A percentile compares a stretch with the other conserved stretches of the same genome.
Evolutionary conservation across 768 basidiomycete genomes (phyloP).

Genomic region (Suillus fuscotomentosus): DNA sequence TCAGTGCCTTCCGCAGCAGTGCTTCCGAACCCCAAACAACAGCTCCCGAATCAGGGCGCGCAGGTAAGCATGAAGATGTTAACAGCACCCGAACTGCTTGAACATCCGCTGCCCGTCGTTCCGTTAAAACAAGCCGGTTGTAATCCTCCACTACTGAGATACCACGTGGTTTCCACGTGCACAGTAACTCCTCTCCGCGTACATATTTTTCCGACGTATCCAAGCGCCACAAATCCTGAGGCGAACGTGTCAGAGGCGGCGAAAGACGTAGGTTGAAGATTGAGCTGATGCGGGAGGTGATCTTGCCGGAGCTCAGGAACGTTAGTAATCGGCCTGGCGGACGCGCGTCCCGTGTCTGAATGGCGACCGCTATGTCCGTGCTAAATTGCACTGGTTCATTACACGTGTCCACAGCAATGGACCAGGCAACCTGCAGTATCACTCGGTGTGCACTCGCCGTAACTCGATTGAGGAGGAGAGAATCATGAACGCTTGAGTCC

Average conservation of each 20-base stretch:
- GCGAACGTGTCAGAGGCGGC: conserved; percentile 82
- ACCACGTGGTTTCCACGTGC: conserved; percentile 84
- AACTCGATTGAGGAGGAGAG: conserved; percentile 79
- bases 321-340: conserved; percentile 76
- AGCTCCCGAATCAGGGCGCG: conserved; percentile 50
- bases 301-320: conserved; percentile 76
- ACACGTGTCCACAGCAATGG: conserved; percentile 80
- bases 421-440: conserved; percentile 74
- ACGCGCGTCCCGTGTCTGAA: conserved; percentile 81
- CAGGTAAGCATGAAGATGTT: conserved; percentile 42
- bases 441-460: conserved; percentile 78
- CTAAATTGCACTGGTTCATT: conserved; percentile 84
- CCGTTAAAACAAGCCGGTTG: conserved; percentile 64
- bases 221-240: conserved; percentile 89
- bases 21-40: conserved; percentile 64
- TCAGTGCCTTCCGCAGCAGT: conserved; percentile 63
- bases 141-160: conserved; percentile 90
- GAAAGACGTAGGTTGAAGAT: conserved; percentile 80
- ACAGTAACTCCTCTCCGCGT: conserved; percentile 83
- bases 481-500: conserved; percentile 93
- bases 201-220: conserved; percentile 97
- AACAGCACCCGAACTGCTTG: conserved; percentile 84
- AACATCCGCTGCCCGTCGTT: conserved; percentile 81
- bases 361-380: conserved; percentile 83
- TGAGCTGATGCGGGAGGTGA: conserved; percentile 76